Base-by-base conservation (phyloP, 805 yeast genomes). In the Candida pini region DNA sequence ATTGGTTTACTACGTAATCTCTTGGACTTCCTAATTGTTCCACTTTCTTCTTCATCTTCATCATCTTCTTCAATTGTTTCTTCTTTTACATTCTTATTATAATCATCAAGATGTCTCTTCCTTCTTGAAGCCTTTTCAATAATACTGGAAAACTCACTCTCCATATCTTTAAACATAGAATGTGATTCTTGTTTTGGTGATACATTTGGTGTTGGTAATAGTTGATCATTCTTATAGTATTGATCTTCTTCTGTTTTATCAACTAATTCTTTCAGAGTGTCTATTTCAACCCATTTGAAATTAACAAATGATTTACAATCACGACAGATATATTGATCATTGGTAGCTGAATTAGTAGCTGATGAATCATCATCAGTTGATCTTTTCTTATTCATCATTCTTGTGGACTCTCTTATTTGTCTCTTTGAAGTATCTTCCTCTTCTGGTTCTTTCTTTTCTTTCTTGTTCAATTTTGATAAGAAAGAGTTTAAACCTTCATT, bases 301-400 rank as follows among this genome's bases (percentile, higher is more conserved):
- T 69, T 64, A 14, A 72, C 62, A 36, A 62, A 60, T 4, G 78
- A 65, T 35, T 69, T 65, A 46, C 81, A 75, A 18, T 60, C 55
- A 27, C 57, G 65, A 50, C 81, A 75, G 21, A 72, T 53, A 15
- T 55, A 58, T 33, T 73, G 78, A 9, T 65, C 71, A n/a, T n/a
- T n/a, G n/a, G n/a, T n/a, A n/a, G 35, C 35, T 15, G 45, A 47
- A 14, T 46, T 43, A 18, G 21, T 44, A 20, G 35, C 44, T 8
- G 43, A 38, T 15, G 21, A 29, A 7, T 28, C 17, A 4, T 31
- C 9, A 30, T 13, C 50, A 13, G 5, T 52, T 2, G 48, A 28
- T 17, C 15, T 18, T 10, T 41, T 16, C 38, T 43, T 12, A 28
- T 37, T 34, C 16, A 33, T 35, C 47, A 43, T 21, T 30, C 47